These are phyloP conservation scores for Cyberlindnera mycetangii DNA, from an alignment of 805 yeast species.

Conservation along the genomic window DNA sequence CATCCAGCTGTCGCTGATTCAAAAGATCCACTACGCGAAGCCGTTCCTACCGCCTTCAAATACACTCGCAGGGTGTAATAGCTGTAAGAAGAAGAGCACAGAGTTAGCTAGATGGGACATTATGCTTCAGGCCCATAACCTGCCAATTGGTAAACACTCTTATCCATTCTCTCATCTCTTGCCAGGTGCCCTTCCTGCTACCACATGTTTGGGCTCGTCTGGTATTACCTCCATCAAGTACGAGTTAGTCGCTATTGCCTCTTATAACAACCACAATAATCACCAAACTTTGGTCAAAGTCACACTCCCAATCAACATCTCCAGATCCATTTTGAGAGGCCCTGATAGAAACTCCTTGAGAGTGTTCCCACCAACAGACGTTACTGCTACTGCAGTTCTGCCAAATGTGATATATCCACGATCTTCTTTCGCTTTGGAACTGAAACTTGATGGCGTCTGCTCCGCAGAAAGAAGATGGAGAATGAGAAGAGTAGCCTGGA, in stretches of 20 bases:
- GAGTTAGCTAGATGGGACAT: conserved; percentile 89
- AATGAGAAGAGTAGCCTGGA: conserved; percentile 86
- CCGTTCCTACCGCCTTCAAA: conserved; percentile 61
- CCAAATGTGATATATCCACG: conserved; percentile 91
- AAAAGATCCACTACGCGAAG: conserved; percentile 59
- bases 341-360: conserved; percentile 84
- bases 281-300: conserved; percentile 39
- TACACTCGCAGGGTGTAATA: conserved; percentile 49
- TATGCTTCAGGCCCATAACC: conserved; percentile 52
- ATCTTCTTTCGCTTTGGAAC: conserved; percentile 78
- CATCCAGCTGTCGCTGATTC: conserved; percentile 68
- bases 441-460: conserved; percentile 71
- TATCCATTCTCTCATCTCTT: conserved; percentile 89
- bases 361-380: conserved; percentile 93
- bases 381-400: conserved; percentile 79
- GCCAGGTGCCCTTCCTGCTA: conserved; percentile 86
- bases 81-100: conserved; percentile 53
- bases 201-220: conserved; percentile 55
- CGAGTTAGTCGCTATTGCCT: conserved; percentile 63
- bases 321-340: conserved; percentile 75
- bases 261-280: conserved; percentile 37
- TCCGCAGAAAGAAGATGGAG: conserved; percentile 74
- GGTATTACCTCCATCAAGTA: conserved; percentile 58
- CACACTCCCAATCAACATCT: conserved; percentile 63
- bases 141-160: conserved; percentile 69